Base-by-base conservation (phyloP, 768 basidiomycete genomes). In the Termitomyces sp. region DNA sequence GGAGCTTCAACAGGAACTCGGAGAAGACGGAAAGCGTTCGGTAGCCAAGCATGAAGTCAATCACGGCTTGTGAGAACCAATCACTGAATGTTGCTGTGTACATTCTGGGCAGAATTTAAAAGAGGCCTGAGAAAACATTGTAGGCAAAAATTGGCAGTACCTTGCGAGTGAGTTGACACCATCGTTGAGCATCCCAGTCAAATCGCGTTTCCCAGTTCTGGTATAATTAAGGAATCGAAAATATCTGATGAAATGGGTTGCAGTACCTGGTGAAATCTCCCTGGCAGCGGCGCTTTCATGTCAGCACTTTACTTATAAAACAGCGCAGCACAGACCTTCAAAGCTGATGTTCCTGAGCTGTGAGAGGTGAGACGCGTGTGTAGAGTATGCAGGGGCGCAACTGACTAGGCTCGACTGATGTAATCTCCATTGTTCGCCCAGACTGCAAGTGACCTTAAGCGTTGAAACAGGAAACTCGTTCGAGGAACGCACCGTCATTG, bases 401-500 rank as follows among this genome's bases (percentile, higher is more conserved):
- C 87, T 68, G 67, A 91, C 90, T 92, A 93, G 55, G 88, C 88
- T 55, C 89, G 81, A 69, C 91, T 94, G 58, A 97, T 91, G 5
- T 92, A 89, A 68, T 99, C 97, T 0, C 97, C 97, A 63, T 98
- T 98, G 67, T 98, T 97, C 2, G 97, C 97, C 97, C 97, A 99
- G 18, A 93, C 91, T 91, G 59, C 24, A 46, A 22, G n/a, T 45
- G 8, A 26, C 4, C 34, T 54, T 22, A 34, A n/a, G 20, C 13
- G 13, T 34, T 7, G n/a, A 15, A 10, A 15, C 26, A n/a, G 10
- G 16, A 24, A 33, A 22, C 8, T 42, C 26, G 5, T 13, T 16
- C 28, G 6, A 12, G 12, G 52, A 51, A 54, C 69, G 62, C 70
- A 90, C 90, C 84, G 68, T 91, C 84, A 61, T 92, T 95, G 68